Base-by-base conservation (phyloP, 176 grass and related monocot species). In the Hsuehochloa calcarea region DNA sequence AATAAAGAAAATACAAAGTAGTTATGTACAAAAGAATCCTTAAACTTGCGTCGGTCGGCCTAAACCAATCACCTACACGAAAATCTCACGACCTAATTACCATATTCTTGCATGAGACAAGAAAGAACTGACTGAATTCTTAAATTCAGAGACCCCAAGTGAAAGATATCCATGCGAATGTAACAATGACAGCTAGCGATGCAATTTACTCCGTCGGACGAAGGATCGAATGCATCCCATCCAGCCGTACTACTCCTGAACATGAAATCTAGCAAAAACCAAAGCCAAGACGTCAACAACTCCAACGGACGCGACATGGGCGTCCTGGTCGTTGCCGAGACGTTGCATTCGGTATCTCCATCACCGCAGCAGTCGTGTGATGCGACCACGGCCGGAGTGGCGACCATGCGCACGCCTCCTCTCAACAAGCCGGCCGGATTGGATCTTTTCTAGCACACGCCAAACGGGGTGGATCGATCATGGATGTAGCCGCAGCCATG, bases 261-360 rank as follows among this genome's bases (percentile, higher is more conserved):
- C 68, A 26, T 16, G 68, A 6, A 62, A 8, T 27, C 1, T 2
- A 27, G 23, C 8, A 3, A 5, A 23, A 35, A 9, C 3, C 35
- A 58, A 47, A 58, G 74, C 25, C 20, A 69, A 78, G 74, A 46
- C 41, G 76, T 12, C 9, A 43, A 46, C 39, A 63, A 31, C 3
- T 47, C 39, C 56, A 19, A 29, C 55, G 38, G 23, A 15, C 22
- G 74, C 61, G 34, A 68, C 34, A 12, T 5, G 15, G 52, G 5
- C 34, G n/a, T 47, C 37, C 26, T 25, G 52, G 66, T 65, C 69
- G 68, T 38, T 52, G 65, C 22, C 80, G 19, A 15, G 63, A 58
- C 31, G 80, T 83, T 88, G 52, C 67, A 45, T 70, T 87, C 70
- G 31, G 5, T 16, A n/a, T 46, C 72, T 46, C 72, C 58, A 67